These are phyloP conservation scores for Quambalaria eucalypti DNA, from an alignment of 1,284 basidiomycete genomes.

Conservation along the genomic window DNA sequence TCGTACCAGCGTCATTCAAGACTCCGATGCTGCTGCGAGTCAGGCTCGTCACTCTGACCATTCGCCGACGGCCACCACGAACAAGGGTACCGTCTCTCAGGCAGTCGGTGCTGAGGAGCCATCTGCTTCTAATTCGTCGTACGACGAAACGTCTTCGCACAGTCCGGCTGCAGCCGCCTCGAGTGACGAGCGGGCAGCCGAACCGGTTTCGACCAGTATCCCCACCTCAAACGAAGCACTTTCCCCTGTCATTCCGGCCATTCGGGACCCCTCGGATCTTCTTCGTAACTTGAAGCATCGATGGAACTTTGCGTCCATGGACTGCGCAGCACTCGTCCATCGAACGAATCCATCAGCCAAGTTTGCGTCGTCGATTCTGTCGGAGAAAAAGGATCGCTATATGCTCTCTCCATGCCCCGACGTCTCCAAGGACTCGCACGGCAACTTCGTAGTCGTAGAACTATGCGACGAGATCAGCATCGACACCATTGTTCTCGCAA, in stretches of 20 bases:
- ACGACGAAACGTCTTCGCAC: neutral
- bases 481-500: constrained; percentile 89
- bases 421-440: constrained; percentile 27
- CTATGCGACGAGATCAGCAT: constrained; percentile 94
- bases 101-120: neutral
- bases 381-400: constrained; percentile 84
- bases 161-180: neutral
- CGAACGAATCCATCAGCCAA: constrained; percentile 71
- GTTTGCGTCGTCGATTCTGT: constrained; percentile 72
- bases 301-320: constrained; percentile 87
- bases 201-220: neutral
- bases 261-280: constrained; percentile 18
- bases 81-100: neutral
- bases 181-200: neutral
- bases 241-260: constrained; percentile 8
- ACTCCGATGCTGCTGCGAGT: neutral
- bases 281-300: constrained; percentile 37
- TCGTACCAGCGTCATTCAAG: no score
- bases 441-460: constrained; percentile 83
- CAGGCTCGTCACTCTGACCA: no score
- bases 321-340: constrained; percentile 88
- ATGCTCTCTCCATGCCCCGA: constrained; percentile 87
- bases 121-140: neutral
- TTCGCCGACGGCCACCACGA: neutral
- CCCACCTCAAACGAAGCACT: neutral